Percentiles rank a stretch among this genome's conserved stretches.
These are phyloP conservation scores for Ceratobasidium sp. DNA, from an alignment of 1,284 basidiomycete genomes.

Conservation along the genomic window DNA sequence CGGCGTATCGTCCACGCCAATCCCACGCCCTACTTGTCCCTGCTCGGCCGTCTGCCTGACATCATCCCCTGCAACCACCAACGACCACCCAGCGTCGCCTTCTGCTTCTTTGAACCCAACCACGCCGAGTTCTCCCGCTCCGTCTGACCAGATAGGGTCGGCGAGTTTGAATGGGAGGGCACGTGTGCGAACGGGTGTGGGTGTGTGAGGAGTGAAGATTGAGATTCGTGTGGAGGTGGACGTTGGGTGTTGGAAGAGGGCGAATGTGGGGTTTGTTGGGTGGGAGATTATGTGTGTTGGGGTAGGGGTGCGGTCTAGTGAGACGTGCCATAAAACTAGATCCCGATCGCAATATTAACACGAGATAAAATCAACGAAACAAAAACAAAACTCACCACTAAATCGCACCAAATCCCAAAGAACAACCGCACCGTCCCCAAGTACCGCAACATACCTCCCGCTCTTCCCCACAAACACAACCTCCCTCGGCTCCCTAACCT, in stretches of 20 bases:
- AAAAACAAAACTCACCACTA: slow-evolving; percentile 65
- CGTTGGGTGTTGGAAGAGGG: slow-evolving; percentile 64
- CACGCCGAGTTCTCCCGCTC: slow-evolving; percentile 45
- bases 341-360: slow-evolving; percentile 16
- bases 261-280: slow-evolving; percentile 69
- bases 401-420: slow-evolving; percentile 87
- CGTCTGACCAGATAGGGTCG: slow-evolving; percentile 60
- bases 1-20: slow-evolving; percentile 57
- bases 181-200: slow-evolving; percentile 61
- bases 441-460: slow-evolving; percentile 73
- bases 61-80: slow-evolving; percentile 74
- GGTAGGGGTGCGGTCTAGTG: slow-evolving; percentile 59
- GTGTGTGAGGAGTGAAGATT: slow-evolving; percentile 65
- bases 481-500: slow-evolving; percentile 37
- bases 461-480: slow-evolving; percentile 70
- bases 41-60: slow-evolving; percentile 50
- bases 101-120: slow-evolving; percentile 69
- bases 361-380: background rate
- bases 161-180: slow-evolving; percentile 73
- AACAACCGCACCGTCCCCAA: slow-evolving; percentile 67
- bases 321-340: slow-evolving; percentile 72
- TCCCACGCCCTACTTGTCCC: slow-evolving; percentile 58
- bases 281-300: slow-evolving; percentile 65
- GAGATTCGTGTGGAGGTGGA: slow-evolving; percentile 61
- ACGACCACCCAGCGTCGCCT: slow-evolving; percentile 62